Evolutionary conservation across 495 filamentous ascomycete genomes (phyloP).

Genomic region (Extremus antarcticus): DNA sequence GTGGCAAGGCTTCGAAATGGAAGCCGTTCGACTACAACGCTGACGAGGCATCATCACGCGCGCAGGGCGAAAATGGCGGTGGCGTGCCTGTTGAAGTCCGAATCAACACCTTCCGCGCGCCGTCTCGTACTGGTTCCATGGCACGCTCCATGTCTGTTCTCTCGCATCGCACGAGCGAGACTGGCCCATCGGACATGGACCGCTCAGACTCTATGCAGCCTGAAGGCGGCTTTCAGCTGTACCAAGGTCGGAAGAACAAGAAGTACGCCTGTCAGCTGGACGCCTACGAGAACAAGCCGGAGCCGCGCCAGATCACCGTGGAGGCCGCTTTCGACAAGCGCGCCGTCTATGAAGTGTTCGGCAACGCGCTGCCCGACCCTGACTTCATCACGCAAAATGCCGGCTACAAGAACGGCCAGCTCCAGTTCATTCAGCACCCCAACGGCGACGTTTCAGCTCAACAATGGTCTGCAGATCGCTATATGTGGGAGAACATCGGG

Average conservation of each 20-base stretch:
- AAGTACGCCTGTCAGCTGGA: constrained; percentile 4
- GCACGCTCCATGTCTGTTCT: constrained; percentile 14
- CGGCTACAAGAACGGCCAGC: constrained; percentile 24
- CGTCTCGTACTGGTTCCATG: constrained; percentile 4
- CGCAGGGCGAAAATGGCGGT: not conserved
- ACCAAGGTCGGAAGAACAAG: constrained; percentile 9
- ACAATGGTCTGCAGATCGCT: constrained; percentile 26
- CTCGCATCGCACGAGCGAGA: constrained; percentile 14
- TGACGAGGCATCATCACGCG: not conserved
- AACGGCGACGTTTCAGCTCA: constrained; percentile 32
- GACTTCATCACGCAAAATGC: constrained; percentile 22
- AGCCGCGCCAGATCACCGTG: constrained; percentile 17
- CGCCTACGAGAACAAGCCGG: constrained; percentile 15
- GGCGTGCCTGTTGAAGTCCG: constrained; percentile 7
- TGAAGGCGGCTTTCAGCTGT: constrained; percentile 16
- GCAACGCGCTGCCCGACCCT: constrained; percentile 23
- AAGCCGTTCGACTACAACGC: constrained; percentile 9
- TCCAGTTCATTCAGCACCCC: constrained; percentile 29
- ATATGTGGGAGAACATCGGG: constrained; percentile 30
- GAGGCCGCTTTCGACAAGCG: constrained; percentile 13
- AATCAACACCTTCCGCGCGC: constrained; percentile 15
- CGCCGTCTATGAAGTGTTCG: constrained; percentile 24
- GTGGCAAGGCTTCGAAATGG: constrained; percentile 12
- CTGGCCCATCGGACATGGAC: constrained; percentile 7
- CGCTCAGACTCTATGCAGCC: constrained; percentile 1